phyloP scores from a whole-genome alignment of 352 stramenopile species.

The Globisporangium spiculum region DNA sequence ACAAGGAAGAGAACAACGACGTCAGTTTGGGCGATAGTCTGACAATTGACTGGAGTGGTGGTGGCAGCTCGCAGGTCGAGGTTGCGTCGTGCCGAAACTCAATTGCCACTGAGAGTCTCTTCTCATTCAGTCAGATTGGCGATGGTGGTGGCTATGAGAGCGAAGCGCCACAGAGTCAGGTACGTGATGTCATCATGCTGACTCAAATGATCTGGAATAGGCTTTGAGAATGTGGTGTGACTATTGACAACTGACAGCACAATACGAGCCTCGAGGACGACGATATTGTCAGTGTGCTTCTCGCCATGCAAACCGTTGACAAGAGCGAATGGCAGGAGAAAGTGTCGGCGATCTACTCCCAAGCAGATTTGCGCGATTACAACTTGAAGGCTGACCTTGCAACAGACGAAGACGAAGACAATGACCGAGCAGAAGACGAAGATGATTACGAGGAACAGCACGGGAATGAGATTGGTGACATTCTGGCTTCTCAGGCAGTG shows the following conservation, averaged over 20 bases:
- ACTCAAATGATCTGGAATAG: background rate
- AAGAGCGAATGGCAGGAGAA: slow-evolving; percentile 21
- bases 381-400: slow-evolving; percentile 2
- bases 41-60: slow-evolving; percentile 12
- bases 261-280: slow-evolving; percentile 39
- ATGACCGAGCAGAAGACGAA: slow-evolving; percentile 19
- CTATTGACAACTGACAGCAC: background rate
- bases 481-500: slow-evolving; percentile 55
- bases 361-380: slow-evolving; percentile 6
- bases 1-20: slow-evolving; percentile 1
- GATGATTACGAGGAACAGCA: slow-evolving; percentile 11
- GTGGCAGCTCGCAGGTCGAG: slow-evolving; percentile 11
- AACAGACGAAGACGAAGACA: slow-evolving; percentile 22
- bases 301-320: slow-evolving; percentile 46
- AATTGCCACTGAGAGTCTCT: slow-evolving; percentile 40
- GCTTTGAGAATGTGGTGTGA: background rate
- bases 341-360: slow-evolving; percentile 18
- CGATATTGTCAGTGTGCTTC: slow-evolving; percentile 44
- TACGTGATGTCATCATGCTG: slow-evolving; percentile 1
- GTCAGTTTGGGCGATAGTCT: slow-evolving; percentile 10
- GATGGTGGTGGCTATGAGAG: slow-evolving; percentile 9
- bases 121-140: slow-evolving; percentile 49
- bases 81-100: slow-evolving; percentile 41
- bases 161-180: slow-evolving; percentile 22
- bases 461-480: slow-evolving; percentile 61